Evolutionary conservation across 139 green algal genomes (phyloP).

Genomic region (Desmodesmus armatus): DNA sequence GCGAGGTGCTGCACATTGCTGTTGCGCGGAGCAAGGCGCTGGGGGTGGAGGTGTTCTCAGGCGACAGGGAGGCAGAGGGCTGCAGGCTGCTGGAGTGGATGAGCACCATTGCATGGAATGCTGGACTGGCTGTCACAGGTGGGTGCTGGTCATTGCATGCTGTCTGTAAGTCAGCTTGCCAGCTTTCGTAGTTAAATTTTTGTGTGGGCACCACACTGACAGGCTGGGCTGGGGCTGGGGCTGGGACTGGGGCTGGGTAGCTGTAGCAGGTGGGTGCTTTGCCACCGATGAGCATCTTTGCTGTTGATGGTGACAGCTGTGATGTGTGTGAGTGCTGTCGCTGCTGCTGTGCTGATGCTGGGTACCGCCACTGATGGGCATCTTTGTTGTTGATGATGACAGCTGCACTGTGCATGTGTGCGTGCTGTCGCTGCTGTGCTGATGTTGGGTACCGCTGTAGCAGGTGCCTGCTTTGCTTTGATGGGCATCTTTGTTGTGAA

Average conservation of each 20-base stretch:
- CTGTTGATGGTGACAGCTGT: too few species aligned
- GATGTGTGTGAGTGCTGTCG: not conserved
- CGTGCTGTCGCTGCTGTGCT: not conserved
- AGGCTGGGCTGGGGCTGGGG: not conserved
- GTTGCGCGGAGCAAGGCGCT: not conserved
- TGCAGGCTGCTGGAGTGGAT: slow-evolving; percentile 25
- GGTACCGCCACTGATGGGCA: not conserved
- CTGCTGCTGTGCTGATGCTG: not conserved
- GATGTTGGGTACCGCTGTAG: too few species aligned
- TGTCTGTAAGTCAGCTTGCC: not conserved
- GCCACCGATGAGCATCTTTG: too few species aligned
- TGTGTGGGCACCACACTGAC: not conserved
- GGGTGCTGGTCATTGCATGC: not conserved
- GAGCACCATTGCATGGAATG: not conserved
- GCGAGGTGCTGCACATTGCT: not conserved
- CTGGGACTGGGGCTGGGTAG: too few species aligned
- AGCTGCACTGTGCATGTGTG: not conserved
- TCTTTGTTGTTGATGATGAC: not conserved
- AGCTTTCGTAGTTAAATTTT: not conserved
- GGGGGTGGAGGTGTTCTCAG: slow-evolving; percentile 19
- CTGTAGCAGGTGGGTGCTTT: too few species aligned
- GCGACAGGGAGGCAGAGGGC: not conserved
- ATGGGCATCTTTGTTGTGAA: too few species aligned
- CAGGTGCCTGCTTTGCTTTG: too few species aligned
- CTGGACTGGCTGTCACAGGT: slow-evolving; percentile 4